These are phyloP conservation scores for Xylariaceae sp. DNA, from an alignment of 2,329 filamentous ascomycete genomes.

Conservation along the genomic window DNA sequence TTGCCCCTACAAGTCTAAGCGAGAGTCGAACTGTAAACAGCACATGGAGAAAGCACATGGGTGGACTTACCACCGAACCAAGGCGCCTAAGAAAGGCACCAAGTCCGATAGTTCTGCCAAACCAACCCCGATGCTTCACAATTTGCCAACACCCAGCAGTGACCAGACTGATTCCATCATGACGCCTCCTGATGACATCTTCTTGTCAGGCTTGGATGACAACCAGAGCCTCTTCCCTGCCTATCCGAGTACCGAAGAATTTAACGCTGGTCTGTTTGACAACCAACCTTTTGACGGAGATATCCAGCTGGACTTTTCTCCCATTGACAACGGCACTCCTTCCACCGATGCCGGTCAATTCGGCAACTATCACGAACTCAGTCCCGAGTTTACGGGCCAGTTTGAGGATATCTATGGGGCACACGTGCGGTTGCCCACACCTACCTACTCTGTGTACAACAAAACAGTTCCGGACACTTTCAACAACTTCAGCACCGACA, in stretches of 20 bases:
- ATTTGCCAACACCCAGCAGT: constrained; percentile 60
- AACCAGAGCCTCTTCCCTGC: constrained; percentile 44
- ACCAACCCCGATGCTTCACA: constrained; percentile 56
- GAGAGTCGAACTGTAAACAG: constrained; percentile 95
- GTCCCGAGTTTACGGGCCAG: constrained; percentile 56
- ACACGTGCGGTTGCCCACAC: constrained; percentile 53
- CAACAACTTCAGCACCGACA: constrained; percentile 36
- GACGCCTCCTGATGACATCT: constrained; percentile 53
- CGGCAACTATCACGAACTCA: constrained; percentile 57
- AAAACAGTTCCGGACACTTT: constrained; percentile 44
- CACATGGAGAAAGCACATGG: constrained; percentile 97
- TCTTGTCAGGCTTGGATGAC: constrained; percentile 29
- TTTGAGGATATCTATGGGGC: constrained; percentile 62
- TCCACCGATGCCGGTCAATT: constrained; percentile 45
- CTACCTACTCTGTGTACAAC: constrained; percentile 39
- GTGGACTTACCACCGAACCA: constrained; percentile 86
- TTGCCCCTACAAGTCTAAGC: constrained; percentile 92
- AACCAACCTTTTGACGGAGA: constrained; percentile 39
- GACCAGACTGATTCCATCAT: constrained; percentile 51
- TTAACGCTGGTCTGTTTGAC: constrained; percentile 38
- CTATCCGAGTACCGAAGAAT: constrained; percentile 47
- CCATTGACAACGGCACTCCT: constrained; percentile 50
- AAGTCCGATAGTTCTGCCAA: constrained; percentile 46
- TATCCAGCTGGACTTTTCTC: constrained; percentile 39
- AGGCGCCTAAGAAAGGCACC: constrained; percentile 70